Base-by-base conservation (phyloP, 1,139 yeast genomes). In the Ashbya aceris region DNA sequence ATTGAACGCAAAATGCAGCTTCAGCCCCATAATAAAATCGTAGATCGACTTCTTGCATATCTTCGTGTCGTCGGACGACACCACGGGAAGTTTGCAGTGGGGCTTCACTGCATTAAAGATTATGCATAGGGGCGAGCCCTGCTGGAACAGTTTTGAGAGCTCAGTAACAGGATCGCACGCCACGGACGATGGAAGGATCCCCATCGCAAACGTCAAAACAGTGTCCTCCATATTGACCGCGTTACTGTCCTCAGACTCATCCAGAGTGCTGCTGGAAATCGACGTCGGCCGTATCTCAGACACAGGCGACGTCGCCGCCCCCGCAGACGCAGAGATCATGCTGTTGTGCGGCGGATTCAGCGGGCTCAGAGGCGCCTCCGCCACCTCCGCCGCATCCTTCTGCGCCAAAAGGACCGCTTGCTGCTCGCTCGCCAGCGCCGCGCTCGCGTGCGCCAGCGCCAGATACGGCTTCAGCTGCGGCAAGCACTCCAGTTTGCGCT, bases 81-180 rank as follows among this genome's bases (percentile, higher is more conserved):
- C 73, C 31, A 80, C 71, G 47, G 78, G 67, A 52, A 68, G 48
- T 55, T 70, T 50, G 58, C 62, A 50, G 51, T 65, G 56, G 43
- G 70, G 64, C 56, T 68, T 57, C 47, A 71, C 60, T 52, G 69
- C 54, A 64, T 91, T 89, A 69, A 83, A 85, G 7, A 91, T 67
- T 38, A 85, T 74, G 62, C 98, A 89, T 39, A 91, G 70, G 6
- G 97, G 95, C 2, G 95, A 83, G 7, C 98, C 98, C 55, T 84
- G 87, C 54, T 91, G 93, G 56, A 91, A 81, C 38, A 91, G 68
- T 53, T 85, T 81, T 79, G 96, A 85, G 40, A 91, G 64, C 50
- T 86, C 89, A 1, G 96, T 86, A 2, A 85, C 96, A 2, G 98
- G 96, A 58, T 91, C 99, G 53, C 84, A 82, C 44, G 76, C 74